Percentiles rank a stretch among this genome's conserved stretches.
Evolutionary conservation across 73 alveolate species (phyloP).

Genomic region (Paraurostyla sp.): DNA sequence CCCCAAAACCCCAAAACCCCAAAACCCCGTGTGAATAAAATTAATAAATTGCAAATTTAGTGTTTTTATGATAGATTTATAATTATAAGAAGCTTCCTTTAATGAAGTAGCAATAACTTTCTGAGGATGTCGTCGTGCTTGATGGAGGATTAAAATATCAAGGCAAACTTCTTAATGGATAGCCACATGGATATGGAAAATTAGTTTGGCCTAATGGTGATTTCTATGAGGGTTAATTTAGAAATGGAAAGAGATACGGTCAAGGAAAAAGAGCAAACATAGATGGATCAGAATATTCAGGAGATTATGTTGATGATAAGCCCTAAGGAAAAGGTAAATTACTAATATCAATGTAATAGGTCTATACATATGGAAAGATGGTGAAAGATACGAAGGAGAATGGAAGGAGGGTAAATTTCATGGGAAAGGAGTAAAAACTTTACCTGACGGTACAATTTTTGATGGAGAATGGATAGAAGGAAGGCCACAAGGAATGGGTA

Average conservation of each 20-base stretch:
- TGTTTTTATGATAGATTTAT: too few species aligned
- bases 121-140: slow-evolving; percentile 6
- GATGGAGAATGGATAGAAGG: slow-evolving; percentile 90
- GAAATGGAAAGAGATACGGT: slow-evolving; percentile 76
- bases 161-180: slow-evolving; percentile 77
- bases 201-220: slow-evolving; percentile 73
- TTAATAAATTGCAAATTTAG: too few species aligned
- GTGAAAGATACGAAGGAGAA: slow-evolving; percentile 89
- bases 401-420: slow-evolving; percentile 80
- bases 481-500: slow-evolving; percentile 75
- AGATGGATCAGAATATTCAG: slow-evolving; percentile 66
- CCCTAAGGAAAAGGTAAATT: slow-evolving; percentile 80
- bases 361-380: slow-evolving; percentile 77
- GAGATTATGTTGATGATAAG: slow-evolving; percentile 74
- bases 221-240: slow-evolving; percentile 78
- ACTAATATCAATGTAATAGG: slow-evolving; percentile 36
- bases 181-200: slow-evolving; percentile 85
- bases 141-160: slow-evolving; percentile 59
- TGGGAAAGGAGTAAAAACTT: slow-evolving; percentile 85
- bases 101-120: not conserved
- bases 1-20: too few species aligned
- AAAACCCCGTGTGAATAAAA: too few species aligned
- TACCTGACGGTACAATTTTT: slow-evolving; percentile 81
- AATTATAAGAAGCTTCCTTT: too few species aligned
- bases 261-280: slow-evolving; percentile 77